phyloP scores from a whole-genome alignment of 768 basidiomycete genomes.

The Suillus hirtellus region DNA sequence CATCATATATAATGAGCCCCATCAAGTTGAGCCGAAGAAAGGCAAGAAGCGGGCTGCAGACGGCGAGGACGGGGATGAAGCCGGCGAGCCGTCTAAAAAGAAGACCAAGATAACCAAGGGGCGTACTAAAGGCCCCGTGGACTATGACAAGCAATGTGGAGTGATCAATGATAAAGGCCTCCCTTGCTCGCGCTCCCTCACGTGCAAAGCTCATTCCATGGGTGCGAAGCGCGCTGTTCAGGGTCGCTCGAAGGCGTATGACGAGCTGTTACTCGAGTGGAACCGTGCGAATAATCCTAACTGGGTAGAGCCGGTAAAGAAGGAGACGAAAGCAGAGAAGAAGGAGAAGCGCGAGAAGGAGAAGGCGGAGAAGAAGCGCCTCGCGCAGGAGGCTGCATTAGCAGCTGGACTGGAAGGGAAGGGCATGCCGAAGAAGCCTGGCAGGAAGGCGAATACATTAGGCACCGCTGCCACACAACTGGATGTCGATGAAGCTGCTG shows the following conservation, averaged over 20 bases:
- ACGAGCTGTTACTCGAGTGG: constrained; percentile 90
- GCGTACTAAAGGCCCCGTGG: constrained; percentile 81
- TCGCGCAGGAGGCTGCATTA: constrained; percentile 68
- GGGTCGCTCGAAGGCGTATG: constrained; percentile 81
- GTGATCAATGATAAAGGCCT: constrained; percentile 95
- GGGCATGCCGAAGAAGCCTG: constrained; percentile 66
- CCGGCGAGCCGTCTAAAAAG: constrained; percentile 70
- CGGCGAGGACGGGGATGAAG: constrained; percentile 65
- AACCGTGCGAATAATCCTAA: constrained; percentile 85
- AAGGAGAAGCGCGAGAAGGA: constrained; percentile 83
- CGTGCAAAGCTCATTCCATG: constrained; percentile 98
- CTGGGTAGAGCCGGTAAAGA: constrained; percentile 84
- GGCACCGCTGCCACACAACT: constrained; percentile 51
- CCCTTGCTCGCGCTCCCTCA: constrained; percentile 92
- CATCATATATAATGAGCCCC: constrained; percentile 10
- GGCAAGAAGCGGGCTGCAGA: constrained; percentile 84
- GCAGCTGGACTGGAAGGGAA: constrained; percentile 60
- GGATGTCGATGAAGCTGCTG: constrained; percentile 60
- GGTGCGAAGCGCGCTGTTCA: constrained; percentile 91
- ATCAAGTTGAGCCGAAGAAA: constrained; percentile 43
- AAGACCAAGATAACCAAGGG: constrained; percentile 82
- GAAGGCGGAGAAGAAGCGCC: constrained; percentile 79
- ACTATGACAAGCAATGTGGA: constrained; percentile 91
- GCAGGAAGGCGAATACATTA: constrained; percentile 36
- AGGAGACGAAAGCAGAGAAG: constrained; percentile 83